Conservation (phyloP, 371 early-diverging fungal genomes). For the Smittium culicis region DNA sequence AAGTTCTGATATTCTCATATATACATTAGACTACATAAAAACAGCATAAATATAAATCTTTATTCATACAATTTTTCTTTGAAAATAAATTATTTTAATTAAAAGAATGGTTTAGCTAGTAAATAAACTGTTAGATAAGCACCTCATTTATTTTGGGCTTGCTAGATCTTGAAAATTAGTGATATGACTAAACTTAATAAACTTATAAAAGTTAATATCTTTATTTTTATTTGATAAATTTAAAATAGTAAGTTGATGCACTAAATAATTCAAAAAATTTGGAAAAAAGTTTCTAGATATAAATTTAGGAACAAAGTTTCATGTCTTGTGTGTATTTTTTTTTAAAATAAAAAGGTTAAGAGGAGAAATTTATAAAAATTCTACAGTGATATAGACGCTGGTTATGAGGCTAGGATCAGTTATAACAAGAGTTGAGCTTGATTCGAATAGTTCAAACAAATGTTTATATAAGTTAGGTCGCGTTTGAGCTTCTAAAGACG, state of each 20-base stretch:
- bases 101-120: too few relatives aligned
- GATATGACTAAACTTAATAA: background rate
- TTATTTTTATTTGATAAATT: background rate
- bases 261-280: background rate
- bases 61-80: too few relatives aligned
- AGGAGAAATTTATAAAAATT: conserved; percentile 10
- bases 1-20: background rate
- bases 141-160: too few relatives aligned
- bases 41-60: background rate
- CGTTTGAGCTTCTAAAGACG: conserved; percentile 21
- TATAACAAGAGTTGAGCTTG: conserved; percentile 20
- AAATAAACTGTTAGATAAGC: too few relatives aligned
- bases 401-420: conserved; percentile 30
- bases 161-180: too few relatives aligned
- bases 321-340: background rate
- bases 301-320: background rate
- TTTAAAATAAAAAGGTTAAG: background rate
- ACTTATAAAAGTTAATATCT: background rate
- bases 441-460: conserved; percentile 21
- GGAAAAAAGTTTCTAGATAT: background rate
- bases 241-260: background rate
- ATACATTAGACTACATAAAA: background rate
- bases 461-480: conserved; percentile 26
- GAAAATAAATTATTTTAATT: too few relatives aligned
- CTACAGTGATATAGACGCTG: conserved; percentile 23